Base-by-base conservation (phyloP, 2,329 filamentous ascomycete genomes). In the Fusarium clavum region DNA sequence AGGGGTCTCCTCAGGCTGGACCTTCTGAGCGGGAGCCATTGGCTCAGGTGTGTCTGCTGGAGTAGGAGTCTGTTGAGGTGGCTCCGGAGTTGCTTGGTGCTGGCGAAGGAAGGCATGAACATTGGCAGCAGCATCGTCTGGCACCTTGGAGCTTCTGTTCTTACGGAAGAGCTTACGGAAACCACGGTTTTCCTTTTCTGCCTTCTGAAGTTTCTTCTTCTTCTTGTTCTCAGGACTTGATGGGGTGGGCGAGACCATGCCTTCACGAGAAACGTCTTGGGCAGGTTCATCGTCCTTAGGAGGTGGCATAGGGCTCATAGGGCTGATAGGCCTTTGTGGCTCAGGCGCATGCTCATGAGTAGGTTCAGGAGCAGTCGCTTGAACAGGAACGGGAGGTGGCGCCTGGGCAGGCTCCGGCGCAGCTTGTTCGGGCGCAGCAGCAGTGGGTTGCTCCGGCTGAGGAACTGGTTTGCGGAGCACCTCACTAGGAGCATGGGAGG, bases 81-180 rank as follows among this genome's bases (percentile, higher is more conserved):
- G 73, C 46, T 74, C 76, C 61, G 73, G 69, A 11, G 69, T 73
- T 34, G 67, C 62, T 25, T 79, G 72, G 41, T 83, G 78, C 43
- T 81, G 76, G 25, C 79, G 83, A 71, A 86, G 84, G 83, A 86
- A 85, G 73, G 75, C 82, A 77, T 82, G 87, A 67, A 85, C 79
- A 73, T 86, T 86, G 64, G 79, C 80, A 60, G 82, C 82, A 40
- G 87, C 84, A 63, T 86, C 85, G 2, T 88, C 86, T 10, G 84
- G 85, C 24, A 86, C 74, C 79, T 87, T 91, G 38, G 85, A 90
- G 62, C 80, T 75, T 64, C 86, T 83, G 74, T 89, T 90, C 80
- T 88, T 91, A 71, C 88, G 86, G 48, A 92, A 92, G 44, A 92
- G 82, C 79, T 91, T 91, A 67, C 86, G 87, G 72, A 92, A 84